Conservation (phyloP, 2,329 filamentous ascomycete genomes). For the Alternaria gansuensis region DNA sequence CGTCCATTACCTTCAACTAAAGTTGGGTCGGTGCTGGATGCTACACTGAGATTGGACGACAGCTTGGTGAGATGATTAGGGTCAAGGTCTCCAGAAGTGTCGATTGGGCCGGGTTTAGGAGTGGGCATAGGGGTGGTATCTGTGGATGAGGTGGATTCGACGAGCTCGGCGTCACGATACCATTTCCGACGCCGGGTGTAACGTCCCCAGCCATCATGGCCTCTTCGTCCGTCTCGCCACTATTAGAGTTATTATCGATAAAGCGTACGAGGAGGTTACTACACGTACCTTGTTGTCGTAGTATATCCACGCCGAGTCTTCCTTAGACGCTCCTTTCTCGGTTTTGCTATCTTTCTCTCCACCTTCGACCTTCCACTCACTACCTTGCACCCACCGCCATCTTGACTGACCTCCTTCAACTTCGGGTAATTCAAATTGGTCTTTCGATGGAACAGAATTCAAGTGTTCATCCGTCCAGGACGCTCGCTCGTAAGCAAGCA, state of each 20-base stretch:
- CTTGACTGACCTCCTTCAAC: constrained; percentile 69
- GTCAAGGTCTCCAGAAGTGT: constrained; percentile 37
- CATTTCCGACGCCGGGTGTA: constrained; percentile 95
- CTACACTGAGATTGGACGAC: constrained; percentile 38
- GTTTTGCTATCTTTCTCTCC: constrained; percentile 55
- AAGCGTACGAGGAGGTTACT: neutral
- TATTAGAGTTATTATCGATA: constrained; percentile 50
- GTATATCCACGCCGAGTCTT: constrained; percentile 88
- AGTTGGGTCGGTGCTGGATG: constrained; percentile 37
- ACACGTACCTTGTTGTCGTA: constrained; percentile 88
- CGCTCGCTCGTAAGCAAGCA: constrained; percentile 88
- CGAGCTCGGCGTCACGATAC: constrained; percentile 94
- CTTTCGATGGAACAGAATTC: constrained; percentile 78
- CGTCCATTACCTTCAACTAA: constrained; percentile 33
- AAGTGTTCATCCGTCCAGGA: constrained; percentile 97
- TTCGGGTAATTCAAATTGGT: constrained; percentile 74
- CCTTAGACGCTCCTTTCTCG: constrained; percentile 51
- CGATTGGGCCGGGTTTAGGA: constrained; percentile 46
- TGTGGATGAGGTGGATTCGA: constrained; percentile 69
- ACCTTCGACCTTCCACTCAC: constrained; percentile 87
- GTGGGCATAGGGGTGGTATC: constrained; percentile 58
- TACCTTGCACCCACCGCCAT: constrained; percentile 85
- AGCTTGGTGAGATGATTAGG: constrained; percentile 34
- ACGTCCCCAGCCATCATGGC: constrained; percentile 88
- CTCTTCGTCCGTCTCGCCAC: constrained; percentile 89